A percentile compares a stretch with the other conserved stretches of the same genome.
phyloP scores from a whole-genome alignment of 495 filamentous ascomycete species.

The Umbilicaria muhlenbergii region DNA sequence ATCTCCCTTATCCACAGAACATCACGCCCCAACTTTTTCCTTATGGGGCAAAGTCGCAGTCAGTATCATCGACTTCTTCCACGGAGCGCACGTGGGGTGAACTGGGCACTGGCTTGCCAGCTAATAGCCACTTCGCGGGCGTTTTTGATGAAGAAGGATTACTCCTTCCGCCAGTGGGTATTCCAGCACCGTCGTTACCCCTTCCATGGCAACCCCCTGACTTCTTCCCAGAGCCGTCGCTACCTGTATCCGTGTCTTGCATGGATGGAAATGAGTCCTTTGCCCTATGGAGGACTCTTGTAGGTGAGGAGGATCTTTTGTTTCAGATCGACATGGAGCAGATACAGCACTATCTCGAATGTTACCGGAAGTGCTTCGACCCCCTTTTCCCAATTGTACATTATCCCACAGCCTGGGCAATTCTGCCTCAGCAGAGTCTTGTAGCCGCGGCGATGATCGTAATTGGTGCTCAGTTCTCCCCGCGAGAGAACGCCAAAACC shows the following conservation, averaged over 20 bases:
- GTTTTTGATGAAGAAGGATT: neutral
- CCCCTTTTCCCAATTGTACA: conserved; percentile 26
- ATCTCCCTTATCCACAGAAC: neutral
- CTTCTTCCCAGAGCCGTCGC: conserved; percentile 15
- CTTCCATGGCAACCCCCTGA: neutral
- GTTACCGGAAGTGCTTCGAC: conserved; percentile 27
- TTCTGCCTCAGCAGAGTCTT: conserved; percentile 15
- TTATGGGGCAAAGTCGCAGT: neutral
- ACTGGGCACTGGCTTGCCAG: no score
- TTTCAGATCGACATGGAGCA: conserved; percentile 22
- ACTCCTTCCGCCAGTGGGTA: conserved; percentile 5
- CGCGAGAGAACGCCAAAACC: conserved; percentile 17
- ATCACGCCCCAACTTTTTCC: neutral
- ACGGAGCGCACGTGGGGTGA: no score
- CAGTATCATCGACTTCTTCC: no score
- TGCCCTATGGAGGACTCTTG: conserved; percentile 24
- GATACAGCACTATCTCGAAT: conserved; percentile 21
- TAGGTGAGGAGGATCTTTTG: conserved; percentile 11
- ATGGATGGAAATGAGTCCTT: conserved; percentile 24
- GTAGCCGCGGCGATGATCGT: conserved; percentile 25
- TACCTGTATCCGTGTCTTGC: conserved; percentile 28
- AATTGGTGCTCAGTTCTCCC: conserved; percentile 23
- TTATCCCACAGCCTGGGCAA: conserved; percentile 18
- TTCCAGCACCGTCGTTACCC: neutral
- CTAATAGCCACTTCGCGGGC: no score